Evolutionary conservation across 1,284 basidiomycete genomes (phyloP), one percentile per base, ranked within the genome.

Genomic region (Cryptococcus depauperatus): DNA sequence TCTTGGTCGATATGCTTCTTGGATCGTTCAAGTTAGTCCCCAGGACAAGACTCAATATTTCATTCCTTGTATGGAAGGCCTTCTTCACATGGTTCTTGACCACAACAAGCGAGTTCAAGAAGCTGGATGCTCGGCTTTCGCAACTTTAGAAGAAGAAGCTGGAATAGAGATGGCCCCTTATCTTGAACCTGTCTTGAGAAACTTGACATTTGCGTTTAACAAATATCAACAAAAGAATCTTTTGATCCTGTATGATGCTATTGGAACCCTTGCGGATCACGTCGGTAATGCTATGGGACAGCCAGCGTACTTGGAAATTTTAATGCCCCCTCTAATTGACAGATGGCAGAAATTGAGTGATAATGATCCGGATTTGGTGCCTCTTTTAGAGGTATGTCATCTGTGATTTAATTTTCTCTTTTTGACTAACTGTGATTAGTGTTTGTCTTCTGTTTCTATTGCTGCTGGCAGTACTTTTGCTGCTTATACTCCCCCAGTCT

Each of bases 151-250:
- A 71, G 95, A 99, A 73, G 95, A 97, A 70, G 95, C 93, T 1
- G 92, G 90, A 3, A 67, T 78, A 2, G 85, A 86, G 60, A 80
- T 99, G 39, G 84, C 82, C 14, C 95, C 93, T 1, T 98, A 85
- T 74, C 80, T 98, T 13, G 89, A 93, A 59, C 92, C 93, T 1
- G 88, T 99, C 43, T 76, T 99, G 43, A 83, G 85, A 47, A 96
- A 96, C 67, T 78, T 99, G 44, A 92, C 96, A 18, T 83, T 87
- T 55, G 95, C 95, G 0, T 98, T 98, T 70, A 82, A 87, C 54
- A 96, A 95, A 73, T 99, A 99, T 69, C 93, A 99, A 68, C 91
- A 96, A 70, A 98, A 98, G 79, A 99, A 99, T 67, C 82, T 98
- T 78, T 78, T 99, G 54, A 98, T 98, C 55, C 73, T 99, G 30